A percentile compares a stretch with the other conserved stretches of the same genome.
Conservation (phyloP, 2,329 filamentous ascomycete species). For the Aureobasidium sp. region DNA sequence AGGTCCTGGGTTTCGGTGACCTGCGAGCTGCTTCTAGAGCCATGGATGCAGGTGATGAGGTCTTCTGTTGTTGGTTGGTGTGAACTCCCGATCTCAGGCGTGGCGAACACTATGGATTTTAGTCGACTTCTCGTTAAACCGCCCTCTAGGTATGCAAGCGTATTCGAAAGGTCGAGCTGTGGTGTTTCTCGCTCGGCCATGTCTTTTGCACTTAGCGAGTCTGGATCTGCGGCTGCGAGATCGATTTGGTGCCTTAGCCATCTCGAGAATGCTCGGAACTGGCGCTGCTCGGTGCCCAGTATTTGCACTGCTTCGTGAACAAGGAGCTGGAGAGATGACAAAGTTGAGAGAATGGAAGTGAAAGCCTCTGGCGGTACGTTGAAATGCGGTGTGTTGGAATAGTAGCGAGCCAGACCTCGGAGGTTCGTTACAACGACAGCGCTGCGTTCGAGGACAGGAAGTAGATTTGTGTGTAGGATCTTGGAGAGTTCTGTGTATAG, state of each 20-base stretch:
- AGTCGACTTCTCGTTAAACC: constrained; percentile 61
- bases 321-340: constrained; percentile 67
- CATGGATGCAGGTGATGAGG: neutral
- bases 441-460: constrained; percentile 79
- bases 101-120: constrained; percentile 1
- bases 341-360: constrained; percentile 50
- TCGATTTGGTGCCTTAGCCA: constrained; percentile 85
- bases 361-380: constrained; percentile 41
- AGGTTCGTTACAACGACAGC: constrained; percentile 74
- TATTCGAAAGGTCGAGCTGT: constrained; percentile 60
- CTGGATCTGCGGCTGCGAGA: constrained; percentile 57
- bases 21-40: neutral
- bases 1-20: neutral
- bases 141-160: constrained; percentile 69
- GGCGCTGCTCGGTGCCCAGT: constrained; percentile 66
- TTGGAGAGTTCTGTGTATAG: constrained; percentile 71
- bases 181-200: constrained; percentile 67
- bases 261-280: constrained; percentile 69
- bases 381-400: constrained; percentile 55
- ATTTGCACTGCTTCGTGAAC: constrained; percentile 64
- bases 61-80: neutral
- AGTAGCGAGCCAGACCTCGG: constrained; percentile 72
- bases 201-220: constrained; percentile 55
- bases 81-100: neutral
- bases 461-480: constrained; percentile 76